A percentile compares a stretch with the other conserved stretches of the same genome.
Evolutionary conservation across 139 green algal species (phyloP).

Genomic region (Diplosphaera chodatii): DNA sequence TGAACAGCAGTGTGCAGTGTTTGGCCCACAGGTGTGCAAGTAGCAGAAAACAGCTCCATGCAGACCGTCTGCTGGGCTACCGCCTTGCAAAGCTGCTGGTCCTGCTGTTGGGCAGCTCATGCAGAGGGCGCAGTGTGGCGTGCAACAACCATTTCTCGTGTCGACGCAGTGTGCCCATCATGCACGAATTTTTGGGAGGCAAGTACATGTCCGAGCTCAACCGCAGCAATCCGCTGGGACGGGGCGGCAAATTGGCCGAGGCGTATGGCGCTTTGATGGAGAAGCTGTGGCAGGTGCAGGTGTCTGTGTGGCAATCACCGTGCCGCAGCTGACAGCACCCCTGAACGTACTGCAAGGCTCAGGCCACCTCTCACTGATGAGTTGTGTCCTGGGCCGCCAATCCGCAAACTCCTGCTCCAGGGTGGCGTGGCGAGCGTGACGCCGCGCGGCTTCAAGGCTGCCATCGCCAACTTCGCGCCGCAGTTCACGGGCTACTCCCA

Average conservation of each 20-base stretch:
- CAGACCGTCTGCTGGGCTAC: no score
- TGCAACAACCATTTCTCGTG: no score
- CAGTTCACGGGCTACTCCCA: conserved; percentile 92
- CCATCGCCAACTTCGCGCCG: conserved; percentile 77
- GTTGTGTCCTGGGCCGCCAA: no score
- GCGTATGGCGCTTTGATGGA: conserved; percentile 78
- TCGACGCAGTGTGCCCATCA: conserved; percentile 51
- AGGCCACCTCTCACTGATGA: not conserved
- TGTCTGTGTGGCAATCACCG: no score
- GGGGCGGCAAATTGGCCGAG: conserved; percentile 84
- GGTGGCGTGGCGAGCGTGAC: conserved; percentile 33
- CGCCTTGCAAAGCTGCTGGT: no score
- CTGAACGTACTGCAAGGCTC: no score
- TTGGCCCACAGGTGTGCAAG: conserved; percentile 69
- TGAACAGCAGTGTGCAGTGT: conserved; percentile 94
- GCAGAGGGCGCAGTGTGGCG: no score
- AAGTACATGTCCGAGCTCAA: conserved; percentile 75
- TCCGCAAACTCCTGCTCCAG: no score
- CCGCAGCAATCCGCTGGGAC: conserved; percentile 77
- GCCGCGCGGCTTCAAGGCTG: conserved; percentile 74
- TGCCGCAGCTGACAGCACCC: no score
- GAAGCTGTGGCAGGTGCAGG: conserved; percentile 83
- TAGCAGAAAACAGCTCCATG: no score
- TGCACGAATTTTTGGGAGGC: conserved; percentile 67
- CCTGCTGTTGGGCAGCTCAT: no score